Evolutionary conservation across 78 protist species (phyloP).

Genomic region (Dictyostelium purpureum): DNA sequence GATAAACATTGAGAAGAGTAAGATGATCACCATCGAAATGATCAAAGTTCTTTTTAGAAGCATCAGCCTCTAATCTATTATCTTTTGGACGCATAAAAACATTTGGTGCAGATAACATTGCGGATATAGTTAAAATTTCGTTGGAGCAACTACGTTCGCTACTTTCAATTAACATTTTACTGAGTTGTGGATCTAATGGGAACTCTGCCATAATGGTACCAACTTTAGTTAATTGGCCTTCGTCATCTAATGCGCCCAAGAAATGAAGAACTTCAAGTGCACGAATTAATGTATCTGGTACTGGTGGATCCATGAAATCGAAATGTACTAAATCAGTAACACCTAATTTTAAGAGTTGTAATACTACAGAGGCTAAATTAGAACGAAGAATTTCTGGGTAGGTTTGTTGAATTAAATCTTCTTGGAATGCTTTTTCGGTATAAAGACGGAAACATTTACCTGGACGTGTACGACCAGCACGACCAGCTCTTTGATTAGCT

Average conservation of each 20-base stretch:
- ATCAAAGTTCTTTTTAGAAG: constrained; percentile 90
- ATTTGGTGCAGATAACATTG: constrained; percentile 95
- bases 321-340: constrained; percentile 97
- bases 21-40: constrained; percentile 99
- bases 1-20: constrained; percentile 97
- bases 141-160: constrained; percentile 89
- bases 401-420: constrained; percentile 93
- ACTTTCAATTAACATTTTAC: constrained; percentile 91
- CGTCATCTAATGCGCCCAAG: constrained; percentile 98
- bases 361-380: constrained; percentile 89
- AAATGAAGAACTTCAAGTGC: constrained; percentile 97
- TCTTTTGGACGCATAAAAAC: constrained; percentile 96
- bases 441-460: constrained; percentile 97
- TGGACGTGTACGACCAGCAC: constrained; percentile 99
- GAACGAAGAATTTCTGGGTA: constrained; percentile 99
- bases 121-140: constrained; percentile 94
- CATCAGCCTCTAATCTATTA: constrained; percentile 87
- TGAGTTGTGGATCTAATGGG: constrained; percentile 99
- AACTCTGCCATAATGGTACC: constrained; percentile 96
- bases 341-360: constrained; percentile 95
- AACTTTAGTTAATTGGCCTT: constrained; percentile 92
- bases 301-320: constrained; percentile 99
- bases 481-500: constrained; percentile 99
- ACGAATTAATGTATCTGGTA: constrained; percentile 98
- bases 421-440: constrained; percentile 91